Base-by-base conservation (phyloP, 2,329 filamentous ascomycete species). In the Calonectria pauciramosa region DNA sequence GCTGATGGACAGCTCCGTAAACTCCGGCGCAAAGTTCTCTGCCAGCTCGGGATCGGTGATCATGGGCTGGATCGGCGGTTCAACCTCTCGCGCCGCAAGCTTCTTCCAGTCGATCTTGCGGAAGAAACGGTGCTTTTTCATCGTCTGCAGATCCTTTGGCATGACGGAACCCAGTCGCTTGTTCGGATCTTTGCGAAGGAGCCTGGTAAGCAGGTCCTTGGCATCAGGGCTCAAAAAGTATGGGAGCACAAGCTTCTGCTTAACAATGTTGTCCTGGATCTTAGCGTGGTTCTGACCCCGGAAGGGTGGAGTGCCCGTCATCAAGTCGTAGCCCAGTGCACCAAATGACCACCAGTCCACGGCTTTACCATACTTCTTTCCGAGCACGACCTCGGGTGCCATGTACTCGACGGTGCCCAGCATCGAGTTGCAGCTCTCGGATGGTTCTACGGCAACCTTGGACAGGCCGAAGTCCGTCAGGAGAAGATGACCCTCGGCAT, bases 341-440 rank as follows among this genome's bases (percentile, higher is more conserved):
- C 97, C 97, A 60, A 99, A 93, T 6, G 96, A 98, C 97, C 97
- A 99, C 96, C 96, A 99, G 86, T 99, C 97, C 23, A 98, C 97
- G 1, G 96, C 93, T 85, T 96, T 96, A 82, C 96, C 96, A 84
- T 99, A 99, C 78, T 95, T 93, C 78, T 94, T 93, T 75, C 96
- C 96, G 76, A 93, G 91, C 75, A 99, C 92, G 67, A 99, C 94
- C 86, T 99, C 97, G 0, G 97, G 97, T 0, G 97, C 97, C 97
- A 99, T 99, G 90, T 99, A 99, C 84, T 99, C 97, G 73, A 98
- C 94, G 0, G 97, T 99, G 66, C 97, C 97, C 13, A 98, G 92
- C 78, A 98, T 94, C 52, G 95, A 98, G 86, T 96, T 95, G 89
- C 96, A 98, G 70, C 84, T 88, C 52, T 92, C 92, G 4, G 82